Percentiles rank a stretch among this genome's conserved stretches.
These are phyloP conservation scores for Cucurbita moschata DNA, from an alignment of 306 rosid species.

Conservation along the genomic window DNA sequence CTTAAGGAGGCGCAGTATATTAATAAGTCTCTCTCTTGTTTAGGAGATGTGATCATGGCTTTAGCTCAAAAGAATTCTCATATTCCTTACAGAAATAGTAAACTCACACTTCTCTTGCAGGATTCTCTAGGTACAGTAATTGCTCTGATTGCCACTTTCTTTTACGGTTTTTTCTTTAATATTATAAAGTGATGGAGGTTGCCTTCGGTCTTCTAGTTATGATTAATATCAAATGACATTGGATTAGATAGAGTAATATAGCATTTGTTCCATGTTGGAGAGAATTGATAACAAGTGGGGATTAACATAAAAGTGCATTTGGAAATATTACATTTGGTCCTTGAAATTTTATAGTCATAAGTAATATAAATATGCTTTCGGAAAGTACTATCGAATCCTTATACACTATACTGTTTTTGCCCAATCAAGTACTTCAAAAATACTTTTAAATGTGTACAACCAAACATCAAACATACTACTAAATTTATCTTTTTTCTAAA, in stretches of 20 bases:
- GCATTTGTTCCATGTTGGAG: background rate
- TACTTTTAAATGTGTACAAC: background rate
- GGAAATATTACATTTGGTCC: background rate
- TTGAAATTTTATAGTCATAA: background rate
- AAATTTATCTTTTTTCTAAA: background rate
- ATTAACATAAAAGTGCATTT: background rate
- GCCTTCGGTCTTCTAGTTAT: background rate
- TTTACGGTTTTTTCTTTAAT: background rate
- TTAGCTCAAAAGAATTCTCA: conserved; percentile 94
- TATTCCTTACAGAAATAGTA: conserved; percentile 90
- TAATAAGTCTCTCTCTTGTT: conserved; percentile 86
- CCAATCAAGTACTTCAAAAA: background rate
- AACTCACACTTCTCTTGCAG: conserved; percentile 91
- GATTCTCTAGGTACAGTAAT: conserved; percentile 57
- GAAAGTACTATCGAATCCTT: background rate
- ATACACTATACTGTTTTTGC: background rate
- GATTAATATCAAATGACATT: background rate
- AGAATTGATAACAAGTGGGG: background rate
- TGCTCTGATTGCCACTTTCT: background rate
- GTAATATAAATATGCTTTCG: background rate
- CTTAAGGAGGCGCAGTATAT: conserved; percentile 83
- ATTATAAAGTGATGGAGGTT: background rate
- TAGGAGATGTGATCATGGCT: conserved; percentile 92
- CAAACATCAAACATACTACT: background rate
- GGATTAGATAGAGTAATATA: background rate